Evolutionary conservation across 495 filamentous ascomycete genomes (phyloP).

Genomic region (Collariella sp.): DNA sequence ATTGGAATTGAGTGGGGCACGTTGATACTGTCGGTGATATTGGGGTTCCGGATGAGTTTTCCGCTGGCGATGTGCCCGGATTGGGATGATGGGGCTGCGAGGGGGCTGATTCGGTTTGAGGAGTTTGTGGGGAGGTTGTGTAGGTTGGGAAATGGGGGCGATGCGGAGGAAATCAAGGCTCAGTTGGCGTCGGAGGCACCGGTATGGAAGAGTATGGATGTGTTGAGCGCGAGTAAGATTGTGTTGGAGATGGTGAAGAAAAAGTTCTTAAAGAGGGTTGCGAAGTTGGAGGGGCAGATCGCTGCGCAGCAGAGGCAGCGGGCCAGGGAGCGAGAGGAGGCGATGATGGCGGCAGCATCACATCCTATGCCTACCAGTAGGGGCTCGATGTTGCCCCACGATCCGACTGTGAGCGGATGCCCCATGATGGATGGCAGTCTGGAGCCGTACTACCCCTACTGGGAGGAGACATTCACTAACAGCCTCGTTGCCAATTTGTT

Average conservation of each 20-base stretch:
- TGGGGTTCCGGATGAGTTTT: slow-evolving; percentile 36
- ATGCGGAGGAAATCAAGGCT: neutral
- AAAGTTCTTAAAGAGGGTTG: slow-evolving; percentile 33
- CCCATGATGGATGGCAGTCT: slow-evolving; percentile 42
- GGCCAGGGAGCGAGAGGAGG: neutral
- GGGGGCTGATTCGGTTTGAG: slow-evolving; percentile 26
- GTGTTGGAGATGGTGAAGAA: slow-evolving; percentile 31
- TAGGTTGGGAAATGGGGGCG: neutral
- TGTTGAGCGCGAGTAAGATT: slow-evolving; percentile 30
- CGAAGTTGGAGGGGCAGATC: slow-evolving; percentile 25
- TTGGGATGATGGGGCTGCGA: slow-evolving; percentile 31
- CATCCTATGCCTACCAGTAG: neutral
- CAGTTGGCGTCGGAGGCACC: neutral
- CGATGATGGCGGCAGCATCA: neutral
- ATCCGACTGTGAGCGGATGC: slow-evolving; percentile 21
- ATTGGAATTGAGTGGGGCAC: slow-evolving; percentile 27
- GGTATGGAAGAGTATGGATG: slow-evolving; percentile 26
- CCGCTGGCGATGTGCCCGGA: slow-evolving; percentile 27
- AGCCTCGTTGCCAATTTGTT: neutral
- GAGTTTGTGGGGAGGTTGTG: slow-evolving; percentile 25
- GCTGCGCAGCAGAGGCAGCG: neutral
- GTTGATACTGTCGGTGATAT: slow-evolving; percentile 31
- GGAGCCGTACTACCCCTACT: slow-evolving; percentile 32
- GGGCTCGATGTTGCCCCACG: neutral
- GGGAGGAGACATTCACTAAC: slow-evolving; percentile 29